A percentile compares a stretch with the other conserved stretches of the same genome.
Conservation (phyloP, 805 yeast species). For the Kazachstania kunashirensis region DNA sequence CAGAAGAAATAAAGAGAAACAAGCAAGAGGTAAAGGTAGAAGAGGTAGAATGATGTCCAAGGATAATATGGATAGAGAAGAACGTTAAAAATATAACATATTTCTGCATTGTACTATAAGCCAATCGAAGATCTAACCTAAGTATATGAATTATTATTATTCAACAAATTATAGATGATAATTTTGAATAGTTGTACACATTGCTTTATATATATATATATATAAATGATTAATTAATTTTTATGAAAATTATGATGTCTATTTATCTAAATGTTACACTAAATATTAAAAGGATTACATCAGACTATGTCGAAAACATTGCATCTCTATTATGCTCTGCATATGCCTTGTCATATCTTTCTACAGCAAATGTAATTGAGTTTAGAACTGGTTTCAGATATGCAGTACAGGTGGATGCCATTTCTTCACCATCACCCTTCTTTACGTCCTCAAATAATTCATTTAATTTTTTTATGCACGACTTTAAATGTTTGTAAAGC, state of each 20-base stretch:
- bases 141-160: no score
- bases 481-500: slow-evolving; percentile 39
- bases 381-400: slow-evolving; percentile 37
- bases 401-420: slow-evolving; percentile 23
- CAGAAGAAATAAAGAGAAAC: slow-evolving; percentile 55
- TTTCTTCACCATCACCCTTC: slow-evolving; percentile 22
- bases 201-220: no score
- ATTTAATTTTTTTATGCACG: slow-evolving; percentile 36
- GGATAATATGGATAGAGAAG: slow-evolving; percentile 41
- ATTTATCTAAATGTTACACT: no score
- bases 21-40: slow-evolving; percentile 33
- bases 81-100: no score
- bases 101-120: no score
- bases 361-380: slow-evolving; percentile 39
- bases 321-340: slow-evolving; percentile 2
- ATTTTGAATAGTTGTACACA: no score
- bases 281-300: no score
- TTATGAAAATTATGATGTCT: no score
- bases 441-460: slow-evolving; percentile 24
- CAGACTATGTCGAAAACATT: background rate
- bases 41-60: slow-evolving; percentile 31
- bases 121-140: no score
- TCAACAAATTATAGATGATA: no score
- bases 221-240: no score
- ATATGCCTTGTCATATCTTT: slow-evolving; percentile 32